These are phyloP conservation scores for Penicillium crystallinum DNA, from an alignment of 495 filamentous ascomycete species.

Conservation along the genomic window DNA sequence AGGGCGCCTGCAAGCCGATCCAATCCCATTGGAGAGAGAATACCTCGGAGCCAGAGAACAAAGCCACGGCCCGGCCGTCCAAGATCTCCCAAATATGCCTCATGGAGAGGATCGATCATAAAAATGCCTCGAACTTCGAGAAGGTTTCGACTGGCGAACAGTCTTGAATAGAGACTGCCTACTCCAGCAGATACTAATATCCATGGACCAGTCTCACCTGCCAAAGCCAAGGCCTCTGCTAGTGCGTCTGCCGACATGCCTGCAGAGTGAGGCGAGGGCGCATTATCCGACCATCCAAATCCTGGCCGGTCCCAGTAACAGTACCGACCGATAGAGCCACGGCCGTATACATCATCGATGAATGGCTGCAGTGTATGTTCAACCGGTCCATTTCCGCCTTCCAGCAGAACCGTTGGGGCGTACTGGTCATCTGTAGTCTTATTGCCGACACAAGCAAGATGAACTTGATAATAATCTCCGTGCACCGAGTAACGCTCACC, in stretches of 20 bases:
- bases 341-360: constrained; percentile 55
- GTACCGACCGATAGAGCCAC: constrained; percentile 76
- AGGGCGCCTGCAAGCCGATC: constrained; percentile 71
- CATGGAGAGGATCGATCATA: constrained; percentile 81
- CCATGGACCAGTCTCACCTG: constrained; percentile 84
- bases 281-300: constrained; percentile 84
- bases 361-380: constrained; percentile 69
- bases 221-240: constrained; percentile 73
- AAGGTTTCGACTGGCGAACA: constrained; percentile 78
- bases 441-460: constrained; percentile 78
- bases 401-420: constrained; percentile 68
- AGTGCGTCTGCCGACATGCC: constrained; percentile 84
- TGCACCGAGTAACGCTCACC: constrained; percentile 76
- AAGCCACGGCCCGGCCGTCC: constrained; percentile 70
- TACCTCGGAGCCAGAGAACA: constrained; percentile 74
- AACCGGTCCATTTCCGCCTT: constrained; percentile 73
- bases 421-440: constrained; percentile 40
- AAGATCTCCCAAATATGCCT: constrained; percentile 66
- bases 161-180: constrained; percentile 79
- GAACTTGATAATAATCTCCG: constrained; percentile 73
- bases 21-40: constrained; percentile 81
- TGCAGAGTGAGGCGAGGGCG: constrained; percentile 85
- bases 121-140: constrained; percentile 69
- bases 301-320: constrained; percentile 96
- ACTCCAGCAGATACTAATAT: constrained; percentile 66